These are phyloP conservation scores for Tricholoma sp. DNA, from an alignment of 768 basidiomycete species.

Conservation along the genomic window DNA sequence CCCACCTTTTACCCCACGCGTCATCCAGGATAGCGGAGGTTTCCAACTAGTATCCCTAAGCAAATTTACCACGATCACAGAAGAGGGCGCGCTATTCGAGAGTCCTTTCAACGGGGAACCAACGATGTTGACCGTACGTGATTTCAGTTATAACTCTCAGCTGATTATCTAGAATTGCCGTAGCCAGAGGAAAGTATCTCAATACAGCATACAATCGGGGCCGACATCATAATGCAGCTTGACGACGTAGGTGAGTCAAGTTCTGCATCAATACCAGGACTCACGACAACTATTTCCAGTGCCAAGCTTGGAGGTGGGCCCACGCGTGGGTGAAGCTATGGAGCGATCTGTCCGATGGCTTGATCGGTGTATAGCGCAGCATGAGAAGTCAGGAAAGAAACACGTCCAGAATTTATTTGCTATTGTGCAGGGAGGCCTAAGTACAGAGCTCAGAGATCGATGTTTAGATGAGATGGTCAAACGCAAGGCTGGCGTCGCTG, in stretches of 20 bases:
- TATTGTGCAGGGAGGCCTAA: constrained; percentile 86
- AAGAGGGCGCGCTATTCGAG: constrained; percentile 82
- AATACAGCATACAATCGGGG: constrained; percentile 87
- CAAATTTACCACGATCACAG: constrained; percentile 83
- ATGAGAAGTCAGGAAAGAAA: constrained; percentile 61
- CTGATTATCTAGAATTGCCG: constrained; percentile 5
- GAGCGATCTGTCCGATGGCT: constrained; percentile 85
- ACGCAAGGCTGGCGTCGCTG: constrained; percentile 71
- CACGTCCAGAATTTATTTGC: constrained; percentile 82
- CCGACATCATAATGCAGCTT: constrained; percentile 93
- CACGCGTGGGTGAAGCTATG: constrained; percentile 86
- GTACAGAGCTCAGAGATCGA: constrained; percentile 61
- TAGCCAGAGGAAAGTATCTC: constrained; percentile 90
- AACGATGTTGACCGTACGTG: constrained; percentile 77
- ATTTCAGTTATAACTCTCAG: background rate
- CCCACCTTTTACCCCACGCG: background rate
- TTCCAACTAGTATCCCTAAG: constrained; percentile 84
- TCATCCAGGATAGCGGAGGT: constrained; percentile 74
- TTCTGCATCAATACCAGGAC: background rate
- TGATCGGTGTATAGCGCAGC: constrained; percentile 78
- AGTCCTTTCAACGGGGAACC: constrained; percentile 85
- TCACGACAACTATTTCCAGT: constrained; percentile 36
- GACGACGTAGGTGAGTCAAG: constrained; percentile 76
- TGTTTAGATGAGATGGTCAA: constrained; percentile 82
- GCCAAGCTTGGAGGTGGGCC: constrained; percentile 73